phyloP scores from a whole-genome alignment of 2,329 filamentous ascomycete genomes.

The Pseudofabraea citricarpa region DNA sequence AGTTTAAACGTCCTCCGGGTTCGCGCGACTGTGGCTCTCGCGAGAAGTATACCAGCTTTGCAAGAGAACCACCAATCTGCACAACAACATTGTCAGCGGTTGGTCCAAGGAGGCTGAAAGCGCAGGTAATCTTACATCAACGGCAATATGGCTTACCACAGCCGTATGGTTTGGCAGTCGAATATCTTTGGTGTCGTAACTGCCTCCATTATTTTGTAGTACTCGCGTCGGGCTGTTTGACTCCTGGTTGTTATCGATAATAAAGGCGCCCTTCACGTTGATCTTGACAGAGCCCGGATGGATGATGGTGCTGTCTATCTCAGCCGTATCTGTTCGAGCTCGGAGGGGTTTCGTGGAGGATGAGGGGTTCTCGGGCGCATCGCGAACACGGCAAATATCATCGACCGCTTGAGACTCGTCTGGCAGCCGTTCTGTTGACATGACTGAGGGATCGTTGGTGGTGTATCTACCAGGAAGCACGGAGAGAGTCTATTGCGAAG shows the following conservation, averaged over 20 bases:
- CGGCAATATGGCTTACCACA: conserved; percentile 92
- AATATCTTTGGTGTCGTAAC: conserved; percentile 83
- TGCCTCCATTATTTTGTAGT: conserved; percentile 34
- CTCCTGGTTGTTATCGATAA: conserved; percentile 86
- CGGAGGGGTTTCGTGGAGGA: conserved; percentile 10
- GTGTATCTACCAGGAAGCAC: too few species aligned
- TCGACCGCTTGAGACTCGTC: too few species aligned
- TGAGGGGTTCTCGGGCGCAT: neutral
- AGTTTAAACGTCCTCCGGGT: conserved; percentile 86
- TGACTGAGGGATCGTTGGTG: too few species aligned
- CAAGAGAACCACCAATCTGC: conserved; percentile 90
- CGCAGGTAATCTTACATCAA: conserved; percentile 65
- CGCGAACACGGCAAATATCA: conserved; percentile 4
- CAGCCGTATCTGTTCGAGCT: conserved; percentile 28
- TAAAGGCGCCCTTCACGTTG: conserved; percentile 94
- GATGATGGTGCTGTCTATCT: conserved; percentile 38
- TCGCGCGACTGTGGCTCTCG: conserved; percentile 76
- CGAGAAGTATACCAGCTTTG: conserved; percentile 96
- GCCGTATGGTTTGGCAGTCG: conserved; percentile 93
- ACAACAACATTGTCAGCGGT: conserved; percentile 2
- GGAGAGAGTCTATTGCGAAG: too few species aligned
- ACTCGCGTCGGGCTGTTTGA: conserved; percentile 44
- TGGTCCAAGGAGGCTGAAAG: conserved; percentile 2
- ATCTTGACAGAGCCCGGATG: conserved; percentile 77
- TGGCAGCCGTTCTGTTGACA: too few species aligned